Conservation (phyloP, 129 eudicot genomes). For the Erigeron canadensis region DNA sequence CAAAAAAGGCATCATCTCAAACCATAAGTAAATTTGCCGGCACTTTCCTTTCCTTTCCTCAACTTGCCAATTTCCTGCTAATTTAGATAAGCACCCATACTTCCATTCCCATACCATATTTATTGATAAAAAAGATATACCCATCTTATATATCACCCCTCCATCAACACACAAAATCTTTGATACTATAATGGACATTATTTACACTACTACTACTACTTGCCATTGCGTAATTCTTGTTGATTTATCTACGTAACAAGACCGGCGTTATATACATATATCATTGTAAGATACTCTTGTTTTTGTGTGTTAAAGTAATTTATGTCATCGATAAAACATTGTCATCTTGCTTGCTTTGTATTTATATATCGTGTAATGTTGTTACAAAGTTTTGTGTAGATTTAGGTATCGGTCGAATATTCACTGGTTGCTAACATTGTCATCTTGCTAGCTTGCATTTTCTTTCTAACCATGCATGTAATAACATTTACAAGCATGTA, state of each 20-base stretch:
- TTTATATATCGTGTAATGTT: neutral
- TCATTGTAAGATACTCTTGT: neutral
- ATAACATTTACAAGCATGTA: too few species aligned
- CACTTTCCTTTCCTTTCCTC: conserved; percentile 34
- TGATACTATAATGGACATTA: conserved; percentile 2
- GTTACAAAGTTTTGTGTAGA: neutral
- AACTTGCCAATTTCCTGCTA: conserved; percentile 22
- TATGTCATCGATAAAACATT: neutral
- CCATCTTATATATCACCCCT: neutral
- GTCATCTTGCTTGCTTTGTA: neutral
- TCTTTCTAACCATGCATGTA: too few species aligned
- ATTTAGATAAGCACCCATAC: conserved; percentile 26
- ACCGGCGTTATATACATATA: neutral
- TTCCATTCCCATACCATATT: neutral
- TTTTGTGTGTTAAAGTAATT: neutral
- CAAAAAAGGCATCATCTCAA: conserved; percentile 26
- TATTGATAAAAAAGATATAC: neutral
- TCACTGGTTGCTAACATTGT: neutral
- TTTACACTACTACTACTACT: too few species aligned
- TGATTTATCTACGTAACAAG: neutral
- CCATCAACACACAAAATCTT: neutral
- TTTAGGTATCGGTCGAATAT: neutral
- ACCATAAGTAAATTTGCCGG: conserved; percentile 38
- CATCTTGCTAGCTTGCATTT: too few species aligned
- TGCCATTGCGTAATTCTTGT: neutral